Evolutionary conservation across 768 basidiomycete species (phyloP), one percentile per base, ranked within the genome.

Genomic region (Calocera viscosa): DNA sequence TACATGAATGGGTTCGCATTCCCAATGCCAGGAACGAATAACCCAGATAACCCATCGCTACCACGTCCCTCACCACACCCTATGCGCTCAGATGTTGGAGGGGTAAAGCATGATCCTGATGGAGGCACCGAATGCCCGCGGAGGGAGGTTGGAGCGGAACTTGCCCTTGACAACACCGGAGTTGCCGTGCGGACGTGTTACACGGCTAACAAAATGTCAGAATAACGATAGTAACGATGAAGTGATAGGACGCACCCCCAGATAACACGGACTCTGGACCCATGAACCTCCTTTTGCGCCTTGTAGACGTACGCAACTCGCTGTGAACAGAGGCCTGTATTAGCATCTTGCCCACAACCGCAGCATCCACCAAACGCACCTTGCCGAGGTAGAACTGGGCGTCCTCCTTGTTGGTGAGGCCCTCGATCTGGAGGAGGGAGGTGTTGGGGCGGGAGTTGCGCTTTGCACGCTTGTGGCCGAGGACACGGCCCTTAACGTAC

Each of bases 301-400:
- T 88, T 90, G 87, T 99, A 99, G 72, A 99, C 94, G 79, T 88
- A 99, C 68, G 96, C 96, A 70, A 99, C 84, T 73, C 95, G 90
- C 94, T 96, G 72, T 28, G 32, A 26, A 14, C 35, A 38, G 30
- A 40, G 7, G n/a, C 1, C n/a, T 2, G 8, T 30, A 63, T 53
- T 34, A 33, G 53, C 26, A n/a, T 19, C 2, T 12, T 7, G 2
- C 11, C 26, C 17, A 8, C 34, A 12, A 26, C 1, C 24, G 16
- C 66, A 34, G 35, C 33, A 12, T 22, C 60, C 2, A 40, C 30
- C 17, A 30, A 26, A 43, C 84, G 73, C 72, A 96, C 93, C 89
- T 99, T 99, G 76, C 96, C 96, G 70, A 98, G 86, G 84, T 99
- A 99, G 80, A 94, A 95, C 77, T 92, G 88, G 41, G 94, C 91